Conservation (phyloP, 2,329 filamentous ascomycete species). For the Xylogone sp. region DNA sequence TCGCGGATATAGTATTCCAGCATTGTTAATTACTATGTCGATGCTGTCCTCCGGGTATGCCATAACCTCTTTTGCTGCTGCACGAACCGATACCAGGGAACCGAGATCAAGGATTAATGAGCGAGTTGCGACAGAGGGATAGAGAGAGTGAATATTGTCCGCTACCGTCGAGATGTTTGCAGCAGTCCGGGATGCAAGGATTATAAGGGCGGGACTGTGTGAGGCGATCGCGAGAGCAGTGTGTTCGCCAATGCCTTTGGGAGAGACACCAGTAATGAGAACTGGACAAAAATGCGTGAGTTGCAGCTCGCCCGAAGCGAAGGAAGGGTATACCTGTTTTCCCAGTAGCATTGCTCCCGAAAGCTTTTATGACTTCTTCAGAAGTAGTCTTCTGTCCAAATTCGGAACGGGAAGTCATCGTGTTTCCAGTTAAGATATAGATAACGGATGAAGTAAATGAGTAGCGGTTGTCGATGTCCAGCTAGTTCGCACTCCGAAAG, state of each 20-base stretch:
- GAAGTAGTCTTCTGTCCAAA: conserved; percentile 31
- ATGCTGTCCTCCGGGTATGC: conserved; percentile 3
- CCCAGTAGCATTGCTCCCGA: conserved; percentile 23
- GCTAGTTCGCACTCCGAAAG: no score
- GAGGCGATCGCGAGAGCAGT: conserved; percentile 10
- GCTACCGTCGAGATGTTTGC: conserved; percentile 28
- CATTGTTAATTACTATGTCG: conserved; percentile 20
- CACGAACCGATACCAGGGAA: conserved; percentile 22
- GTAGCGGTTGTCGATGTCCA: no score
- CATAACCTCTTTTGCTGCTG: conserved; percentile 5
- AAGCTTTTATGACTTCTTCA: conserved; percentile 29
- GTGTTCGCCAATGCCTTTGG: conserved; percentile 12
- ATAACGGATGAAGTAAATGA: no score
- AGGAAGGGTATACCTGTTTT: conserved; percentile 23
- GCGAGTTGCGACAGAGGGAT: conserved; percentile 27
- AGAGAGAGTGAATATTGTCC: conserved; percentile 23
- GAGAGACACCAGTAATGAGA: conserved; percentile 18
- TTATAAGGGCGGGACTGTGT: conserved; percentile 27
- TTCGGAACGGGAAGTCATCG: conserved; percentile 23
- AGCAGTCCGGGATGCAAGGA: conserved; percentile 31
- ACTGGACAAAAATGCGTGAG: conserved; percentile 5
- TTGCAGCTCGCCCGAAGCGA: no score
- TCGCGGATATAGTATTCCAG: conserved; percentile 12
- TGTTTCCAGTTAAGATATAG: no score
- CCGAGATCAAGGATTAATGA: conserved; percentile 35